These are phyloP conservation scores for Tuber magnatum DNA, from an alignment of 495 filamentous ascomycete genomes.

Conservation along the genomic window DNA sequence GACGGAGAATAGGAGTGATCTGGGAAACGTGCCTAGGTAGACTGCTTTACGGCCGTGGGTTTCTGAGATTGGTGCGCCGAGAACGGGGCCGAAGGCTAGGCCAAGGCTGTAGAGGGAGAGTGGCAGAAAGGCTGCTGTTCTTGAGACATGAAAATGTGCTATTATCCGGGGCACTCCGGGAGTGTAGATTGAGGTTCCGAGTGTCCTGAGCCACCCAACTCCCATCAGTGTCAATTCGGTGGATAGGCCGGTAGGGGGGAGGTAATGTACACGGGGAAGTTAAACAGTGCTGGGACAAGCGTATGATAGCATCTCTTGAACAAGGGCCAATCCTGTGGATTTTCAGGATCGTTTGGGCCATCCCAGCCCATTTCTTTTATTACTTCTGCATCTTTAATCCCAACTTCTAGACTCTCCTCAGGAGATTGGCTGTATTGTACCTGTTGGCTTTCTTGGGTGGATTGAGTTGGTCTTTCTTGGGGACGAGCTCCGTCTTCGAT, in stretches of 20 bases:
- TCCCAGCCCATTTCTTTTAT: conserved; percentile 44
- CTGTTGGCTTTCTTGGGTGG: not conserved
- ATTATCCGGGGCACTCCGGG: conserved; percentile 46
- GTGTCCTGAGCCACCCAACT: conserved; percentile 42
- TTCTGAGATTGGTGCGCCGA: conserved; percentile 56
- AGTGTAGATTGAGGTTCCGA: conserved; percentile 52
- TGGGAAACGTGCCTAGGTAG: conserved; percentile 48
- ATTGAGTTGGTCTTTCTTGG: not conserved
- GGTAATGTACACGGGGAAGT: conserved; percentile 44
- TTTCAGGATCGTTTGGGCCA: conserved; percentile 50
- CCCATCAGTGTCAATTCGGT: not conserved
- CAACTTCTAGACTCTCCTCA: not conserved
- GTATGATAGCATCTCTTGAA: conserved; percentile 48
- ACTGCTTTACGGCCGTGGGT: conserved; percentile 50
- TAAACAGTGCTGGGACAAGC: conserved; percentile 46
- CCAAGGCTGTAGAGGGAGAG: conserved; percentile 54
- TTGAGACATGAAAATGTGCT: conserved; percentile 46
- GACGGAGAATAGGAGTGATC: conserved; percentile 57
- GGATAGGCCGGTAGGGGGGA: not conserved
- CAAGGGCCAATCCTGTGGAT: conserved; percentile 54
- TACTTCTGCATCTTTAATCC: not conserved
- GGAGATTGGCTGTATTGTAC: not conserved
- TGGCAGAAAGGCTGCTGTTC: conserved; percentile 51
- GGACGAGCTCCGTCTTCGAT: not conserved
- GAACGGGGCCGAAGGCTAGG: conserved; percentile 53